Evolutionary conservation across 495 filamentous ascomycete species (phyloP), one percentile per base, ranked within the genome.

Genomic region (Hypomontagnella monticulosa): DNA sequence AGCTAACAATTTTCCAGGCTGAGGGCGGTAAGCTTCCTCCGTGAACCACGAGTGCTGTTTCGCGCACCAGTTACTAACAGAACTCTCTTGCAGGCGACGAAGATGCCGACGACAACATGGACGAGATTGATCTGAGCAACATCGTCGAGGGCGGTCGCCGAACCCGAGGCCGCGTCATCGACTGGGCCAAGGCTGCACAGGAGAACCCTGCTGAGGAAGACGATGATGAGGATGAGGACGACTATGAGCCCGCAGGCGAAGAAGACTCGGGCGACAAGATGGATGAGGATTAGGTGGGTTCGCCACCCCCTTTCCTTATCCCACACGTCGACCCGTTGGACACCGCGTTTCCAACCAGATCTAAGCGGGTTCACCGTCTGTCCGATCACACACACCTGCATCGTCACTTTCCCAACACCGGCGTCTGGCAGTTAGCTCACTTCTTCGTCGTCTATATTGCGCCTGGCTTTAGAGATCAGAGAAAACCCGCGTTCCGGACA

Each of bases 121-220:
- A 93, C 75, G 93, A 93, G 75, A 96, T 98, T 75, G 92, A 96
- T 73, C 77, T 84, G 36, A 83, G 85, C 66, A 97, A 97, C 83
- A 97, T 98, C 79, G 87, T 98, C 72, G 46, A 62, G 7, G 81
- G 78, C 58, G 90, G 90, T 72, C 85, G 89, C 40, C 93, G 95
- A 75, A 99, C 95, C 37, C 93, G 95, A 67, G 89, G 91, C 66
- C 79, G 78, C 41, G 89, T 89, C 73, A 92, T 96, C 65, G 89
- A 96, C 80, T 96, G 89, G 74, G 89, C 87, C 66, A 89, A 93
- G 75, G 91, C 91, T 8, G 89, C 89, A n/a, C 76, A 86, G 69
- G 83, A 87, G 73, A 82, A 84, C 50, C 89, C 88, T 10, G 81
- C 82, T 36, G 85, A 87, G 40, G 90, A 90, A 1, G 90, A 93